Conservation (phyloP, 2,329 filamentous ascomycete genomes). For the Decorospora gaudefroyi region DNA sequence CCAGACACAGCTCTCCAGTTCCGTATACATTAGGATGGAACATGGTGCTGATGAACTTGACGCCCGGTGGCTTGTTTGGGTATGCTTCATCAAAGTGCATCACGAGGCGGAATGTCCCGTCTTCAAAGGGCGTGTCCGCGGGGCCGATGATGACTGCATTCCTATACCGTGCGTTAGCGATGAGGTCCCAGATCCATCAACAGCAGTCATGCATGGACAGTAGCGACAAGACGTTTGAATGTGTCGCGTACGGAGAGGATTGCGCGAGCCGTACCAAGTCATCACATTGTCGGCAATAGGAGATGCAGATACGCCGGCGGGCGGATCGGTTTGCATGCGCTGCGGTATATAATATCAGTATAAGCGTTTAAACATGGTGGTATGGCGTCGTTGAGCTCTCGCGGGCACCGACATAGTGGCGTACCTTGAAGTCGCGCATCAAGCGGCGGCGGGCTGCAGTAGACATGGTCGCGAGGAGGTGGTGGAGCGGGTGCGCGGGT, state of each 20-base stretch:
- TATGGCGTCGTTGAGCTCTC: slow-evolving; percentile 3
- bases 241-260: slow-evolving; percentile 38
- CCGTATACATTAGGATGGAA: slow-evolving; percentile 99
- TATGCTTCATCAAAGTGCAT: slow-evolving; percentile 99
- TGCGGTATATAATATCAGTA: slow-evolving; percentile 48
- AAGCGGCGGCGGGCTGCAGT: slow-evolving; percentile 92
- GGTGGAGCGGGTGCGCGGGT: neutral
- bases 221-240: neutral
- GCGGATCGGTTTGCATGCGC: slow-evolving; percentile 99
- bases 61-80: slow-evolving; percentile 94
- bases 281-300: slow-evolving; percentile 96
- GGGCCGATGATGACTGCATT: slow-evolving; percentile 98
- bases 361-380: neutral
- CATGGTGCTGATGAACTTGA: slow-evolving; percentile 99
- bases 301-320: slow-evolving; percentile 93
- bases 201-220: neutral
- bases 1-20: slow-evolving; percentile 92
- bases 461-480: slow-evolving; percentile 64
- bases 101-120: slow-evolving; percentile 94
- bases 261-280: slow-evolving; percentile 71
- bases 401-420: slow-evolving; percentile 37
- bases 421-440: slow-evolving; percentile 99
- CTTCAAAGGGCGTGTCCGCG: slow-evolving; percentile 95
- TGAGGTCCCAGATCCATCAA: neutral
- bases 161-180: slow-evolving; percentile 60